A percentile compares a stretch with the other conserved stretches of the same genome.
Evolutionary conservation across 768 basidiomycete species (phyloP).

Genomic region (Ramaria sp.): DNA sequence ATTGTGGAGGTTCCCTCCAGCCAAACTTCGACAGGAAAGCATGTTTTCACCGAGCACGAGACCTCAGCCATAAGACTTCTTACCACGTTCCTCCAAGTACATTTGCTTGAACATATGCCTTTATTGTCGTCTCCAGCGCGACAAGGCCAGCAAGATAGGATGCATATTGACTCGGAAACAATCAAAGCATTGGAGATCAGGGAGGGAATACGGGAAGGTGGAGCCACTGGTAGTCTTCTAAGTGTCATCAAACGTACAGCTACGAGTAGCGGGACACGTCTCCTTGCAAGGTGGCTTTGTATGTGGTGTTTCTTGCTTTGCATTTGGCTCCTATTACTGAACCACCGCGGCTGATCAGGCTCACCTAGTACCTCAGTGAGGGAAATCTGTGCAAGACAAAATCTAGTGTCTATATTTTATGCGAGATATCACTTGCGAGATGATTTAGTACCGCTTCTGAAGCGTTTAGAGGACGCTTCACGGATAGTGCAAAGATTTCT

Average conservation of each 20-base stretch:
- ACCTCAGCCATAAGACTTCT: conserved; percentile 48
- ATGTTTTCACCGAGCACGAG: conserved; percentile 30
- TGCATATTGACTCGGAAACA: conserved; percentile 86
- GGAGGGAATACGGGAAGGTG: conserved; percentile 64
- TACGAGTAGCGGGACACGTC: conserved; percentile 66
- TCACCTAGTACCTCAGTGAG: conserved; percentile 69
- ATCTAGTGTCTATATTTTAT: conserved; percentile 64
- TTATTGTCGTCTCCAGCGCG: conserved; percentile 41
- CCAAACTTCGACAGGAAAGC: background rate
- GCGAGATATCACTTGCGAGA: conserved; percentile 48
- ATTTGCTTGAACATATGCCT: conserved; percentile 75
- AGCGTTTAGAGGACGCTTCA: conserved; percentile 53
- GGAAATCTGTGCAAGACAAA: conserved; percentile 67
- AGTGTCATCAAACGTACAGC: conserved; percentile 66
- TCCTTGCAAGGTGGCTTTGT: conserved; percentile 74
- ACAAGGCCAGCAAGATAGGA: conserved; percentile 45
- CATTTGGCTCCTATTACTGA: background rate
- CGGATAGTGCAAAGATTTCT: conserved; percentile 73
- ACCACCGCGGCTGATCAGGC: conserved; percentile 31
- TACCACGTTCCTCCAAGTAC: conserved; percentile 49
- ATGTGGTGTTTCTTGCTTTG: conserved; percentile 18
- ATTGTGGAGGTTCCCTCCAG: background rate
- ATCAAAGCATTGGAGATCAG: conserved; percentile 82
- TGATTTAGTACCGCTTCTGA: conserved; percentile 47
- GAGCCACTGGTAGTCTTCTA: conserved; percentile 60